These are phyloP conservation scores for Hymenoscyphus albidus DNA, from an alignment of 2,329 filamentous ascomycete species.

Conservation along the genomic window DNA sequence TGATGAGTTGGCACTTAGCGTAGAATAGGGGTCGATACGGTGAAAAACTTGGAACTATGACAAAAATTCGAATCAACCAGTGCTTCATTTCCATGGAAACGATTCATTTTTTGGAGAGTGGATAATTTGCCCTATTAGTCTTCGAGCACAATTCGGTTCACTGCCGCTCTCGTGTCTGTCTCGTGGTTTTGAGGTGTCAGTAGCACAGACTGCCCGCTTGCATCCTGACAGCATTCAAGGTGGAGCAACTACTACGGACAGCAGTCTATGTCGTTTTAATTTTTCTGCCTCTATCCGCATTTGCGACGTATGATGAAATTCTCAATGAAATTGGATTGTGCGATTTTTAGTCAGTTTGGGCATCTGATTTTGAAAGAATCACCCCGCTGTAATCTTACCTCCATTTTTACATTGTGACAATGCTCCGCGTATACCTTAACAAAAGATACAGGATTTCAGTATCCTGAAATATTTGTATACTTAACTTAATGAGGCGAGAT, in stretches of 20 bases:
- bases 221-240: background rate
- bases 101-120: background rate
- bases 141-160: background rate
- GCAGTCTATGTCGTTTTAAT: background rate
- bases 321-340: background rate
- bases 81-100: background rate
- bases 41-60: background rate
- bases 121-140: background rate
- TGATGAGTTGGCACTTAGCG: constrained; percentile 1
- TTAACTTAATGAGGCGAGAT: too few relatives aligned
- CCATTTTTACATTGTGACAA: too few relatives aligned
- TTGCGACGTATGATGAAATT: background rate
- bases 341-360: background rate
- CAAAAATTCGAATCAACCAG: background rate
- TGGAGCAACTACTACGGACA: background rate
- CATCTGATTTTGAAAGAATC: too few relatives aligned
- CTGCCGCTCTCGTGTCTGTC: background rate
- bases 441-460: too few relatives aligned
- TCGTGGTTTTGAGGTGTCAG: background rate
- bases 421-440: too few relatives aligned
- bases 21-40: background rate
- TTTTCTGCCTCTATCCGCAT: background rate
- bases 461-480: too few relatives aligned
- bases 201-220: background rate
- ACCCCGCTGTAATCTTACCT: too few relatives aligned